Conservation (phyloP, 148 eudicot species). For the Salicornia ramosissima region DNA sequence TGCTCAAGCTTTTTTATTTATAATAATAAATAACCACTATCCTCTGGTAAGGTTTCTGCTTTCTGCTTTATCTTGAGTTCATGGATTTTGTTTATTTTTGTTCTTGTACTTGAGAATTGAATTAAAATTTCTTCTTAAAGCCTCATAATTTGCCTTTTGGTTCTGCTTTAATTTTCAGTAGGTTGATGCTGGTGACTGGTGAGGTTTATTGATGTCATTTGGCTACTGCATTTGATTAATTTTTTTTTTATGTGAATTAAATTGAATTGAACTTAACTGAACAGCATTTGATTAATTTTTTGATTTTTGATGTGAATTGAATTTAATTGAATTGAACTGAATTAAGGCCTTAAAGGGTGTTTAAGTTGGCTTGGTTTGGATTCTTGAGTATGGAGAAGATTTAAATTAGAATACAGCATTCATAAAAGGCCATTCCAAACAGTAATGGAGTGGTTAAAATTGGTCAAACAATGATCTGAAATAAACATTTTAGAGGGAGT, state of each 20-base stretch:
- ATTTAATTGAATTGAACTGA: not conserved
- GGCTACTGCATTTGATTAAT: conserved; percentile 16
- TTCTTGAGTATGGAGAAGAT: not conserved
- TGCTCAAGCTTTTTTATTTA: conserved; percentile 5
- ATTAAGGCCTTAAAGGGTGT: conserved; percentile 3
- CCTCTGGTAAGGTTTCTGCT: not conserved
- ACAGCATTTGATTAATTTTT: not conserved
- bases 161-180: not conserved
- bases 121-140: not conserved
- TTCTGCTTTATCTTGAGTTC: not conserved
- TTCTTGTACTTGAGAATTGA: not conserved
- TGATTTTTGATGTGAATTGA: conserved; percentile 1
- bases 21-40: not conserved
- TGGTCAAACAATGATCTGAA: not conserved
- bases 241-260: conserved; percentile 1
- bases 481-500: not conserved
- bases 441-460: not conserved
- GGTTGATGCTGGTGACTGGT: not conserved
- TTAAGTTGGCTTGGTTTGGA: not conserved
- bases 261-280: not conserved
- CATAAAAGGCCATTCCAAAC: not conserved
- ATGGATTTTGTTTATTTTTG: not conserved
- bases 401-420: conserved; percentile 3
- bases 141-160: too few species aligned
- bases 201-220: not conserved